Conservation (phyloP, 306 rosid species). For the Medicago arabica region DNA sequence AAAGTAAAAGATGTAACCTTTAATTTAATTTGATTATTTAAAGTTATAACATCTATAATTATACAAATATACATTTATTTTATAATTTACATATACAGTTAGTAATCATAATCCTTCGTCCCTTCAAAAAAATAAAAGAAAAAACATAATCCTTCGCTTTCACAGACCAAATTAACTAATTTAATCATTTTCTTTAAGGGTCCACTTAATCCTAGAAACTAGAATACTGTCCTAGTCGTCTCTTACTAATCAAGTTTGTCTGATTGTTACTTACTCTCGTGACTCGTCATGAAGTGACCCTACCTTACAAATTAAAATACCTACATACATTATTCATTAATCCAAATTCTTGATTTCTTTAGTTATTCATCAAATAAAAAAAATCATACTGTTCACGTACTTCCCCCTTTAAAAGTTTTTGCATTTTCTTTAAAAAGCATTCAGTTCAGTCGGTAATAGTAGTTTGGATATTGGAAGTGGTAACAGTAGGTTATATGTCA, state of each 20-base stretch:
- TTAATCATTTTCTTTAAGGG: too few relatives aligned
- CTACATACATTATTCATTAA: not conserved
- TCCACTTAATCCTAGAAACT: not conserved
- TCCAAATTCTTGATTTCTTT: not conserved
- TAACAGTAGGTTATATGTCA: too few relatives aligned
- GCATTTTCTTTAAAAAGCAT: too few relatives aligned
- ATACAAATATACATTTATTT: too few relatives aligned
- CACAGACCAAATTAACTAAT: not conserved
- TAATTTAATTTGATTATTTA: too few relatives aligned
- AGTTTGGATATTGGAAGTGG: too few relatives aligned
- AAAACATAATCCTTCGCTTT: not conserved
- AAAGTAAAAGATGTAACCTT: too few relatives aligned
- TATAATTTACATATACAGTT: too few relatives aligned
- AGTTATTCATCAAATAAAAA: not conserved
- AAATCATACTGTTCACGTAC: not conserved
- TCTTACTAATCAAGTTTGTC: slow-evolving; percentile 1
- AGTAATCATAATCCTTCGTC: too few relatives aligned
- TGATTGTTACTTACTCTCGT: slow-evolving; percentile 1
- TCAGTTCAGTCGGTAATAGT: too few relatives aligned
- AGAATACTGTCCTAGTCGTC: not conserved
- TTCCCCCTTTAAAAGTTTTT: not conserved
- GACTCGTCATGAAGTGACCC: not conserved
- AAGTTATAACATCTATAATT: too few relatives aligned
- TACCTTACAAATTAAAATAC: not conserved
- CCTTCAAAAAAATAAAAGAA: too few relatives aligned